A percentile compares a stretch with the other conserved stretches of the same genome.
Evolutionary conservation across 2,329 filamentous ascomycete genomes (phyloP).

Genomic region (Chalaropsis ovoidea): DNA sequence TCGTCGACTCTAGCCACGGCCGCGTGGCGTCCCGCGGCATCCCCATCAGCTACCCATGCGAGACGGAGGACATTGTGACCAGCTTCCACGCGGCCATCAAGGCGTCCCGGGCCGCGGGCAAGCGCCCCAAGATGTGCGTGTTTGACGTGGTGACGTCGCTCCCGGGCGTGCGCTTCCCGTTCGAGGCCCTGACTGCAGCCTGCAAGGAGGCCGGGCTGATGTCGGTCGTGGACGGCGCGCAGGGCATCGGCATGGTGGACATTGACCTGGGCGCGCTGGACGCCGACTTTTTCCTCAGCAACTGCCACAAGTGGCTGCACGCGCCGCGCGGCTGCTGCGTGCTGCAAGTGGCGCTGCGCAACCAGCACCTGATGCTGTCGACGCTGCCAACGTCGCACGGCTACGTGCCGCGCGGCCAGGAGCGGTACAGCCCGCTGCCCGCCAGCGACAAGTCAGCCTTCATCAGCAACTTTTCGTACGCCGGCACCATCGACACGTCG

Average conservation of each 20-base stretch:
- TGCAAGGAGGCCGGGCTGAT: constrained; percentile 60
- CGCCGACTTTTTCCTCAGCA: constrained; percentile 78
- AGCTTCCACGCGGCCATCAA: constrained; percentile 51
- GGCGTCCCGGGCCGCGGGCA: constrained; percentile 44
- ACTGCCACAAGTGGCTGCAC: constrained; percentile 86
- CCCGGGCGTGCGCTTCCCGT: constrained; percentile 72
- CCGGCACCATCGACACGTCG: constrained; percentile 63
- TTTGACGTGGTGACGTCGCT: constrained; percentile 74
- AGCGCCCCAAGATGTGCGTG: constrained; percentile 47
- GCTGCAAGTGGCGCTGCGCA: constrained; percentile 65
- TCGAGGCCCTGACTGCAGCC: constrained; percentile 51
- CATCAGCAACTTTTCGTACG: constrained; percentile 62
- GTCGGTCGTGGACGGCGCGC: constrained; percentile 73
- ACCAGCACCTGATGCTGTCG: constrained; percentile 64
- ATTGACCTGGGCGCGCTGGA: constrained; percentile 57
- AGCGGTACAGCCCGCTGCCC: constrained; percentile 32
- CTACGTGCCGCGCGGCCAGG: constrained; percentile 44
- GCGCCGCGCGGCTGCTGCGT: constrained; percentile 70
- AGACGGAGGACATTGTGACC: constrained; percentile 55
- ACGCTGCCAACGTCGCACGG: constrained; percentile 74
- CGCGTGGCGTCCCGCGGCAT: constrained; percentile 45
- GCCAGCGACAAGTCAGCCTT: constrained; percentile 47
- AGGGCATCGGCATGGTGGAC: constrained; percentile 68
- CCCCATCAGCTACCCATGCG: constrained; percentile 54
- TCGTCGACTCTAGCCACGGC: constrained; percentile 54